Percentiles rank a stretch among this genome's conserved stretches.
Conservation (phyloP, 225 moss, liverwort and hornwort species). For the Thuidium tamariscinum region DNA sequence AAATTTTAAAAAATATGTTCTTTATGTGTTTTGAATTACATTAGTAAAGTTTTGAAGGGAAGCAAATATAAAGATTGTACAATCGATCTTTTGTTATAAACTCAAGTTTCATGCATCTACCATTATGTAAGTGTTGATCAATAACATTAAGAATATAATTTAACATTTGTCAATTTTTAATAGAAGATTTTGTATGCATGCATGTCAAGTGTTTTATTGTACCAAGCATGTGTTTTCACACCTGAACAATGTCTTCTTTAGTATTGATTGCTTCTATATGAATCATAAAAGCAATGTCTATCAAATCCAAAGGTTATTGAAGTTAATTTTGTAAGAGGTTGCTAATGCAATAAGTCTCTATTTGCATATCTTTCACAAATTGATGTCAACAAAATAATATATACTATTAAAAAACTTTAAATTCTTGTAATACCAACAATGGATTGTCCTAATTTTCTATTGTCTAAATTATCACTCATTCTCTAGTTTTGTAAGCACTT, state of each 20-base stretch:
- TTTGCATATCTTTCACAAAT: no score
- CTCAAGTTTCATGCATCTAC: fast-evolving
- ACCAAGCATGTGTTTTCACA: neutral
- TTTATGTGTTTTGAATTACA: no score
- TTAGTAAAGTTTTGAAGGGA: fast-evolving
- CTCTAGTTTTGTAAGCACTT: neutral
- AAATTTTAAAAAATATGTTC: fast-evolving
- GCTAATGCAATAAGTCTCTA: no score
- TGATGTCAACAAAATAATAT: no score
- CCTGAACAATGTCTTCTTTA: fast-evolving
- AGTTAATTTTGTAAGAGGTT: neutral
- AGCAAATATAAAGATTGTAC: no score
- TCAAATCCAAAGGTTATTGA: neutral
- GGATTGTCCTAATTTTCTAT: neutral
- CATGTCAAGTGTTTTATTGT: neutral
- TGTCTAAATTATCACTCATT: neutral
- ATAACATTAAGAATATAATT: neutral
- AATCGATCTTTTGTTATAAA: neutral
- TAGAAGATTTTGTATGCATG: neutral
- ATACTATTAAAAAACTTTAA: no score
- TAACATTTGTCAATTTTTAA: neutral
- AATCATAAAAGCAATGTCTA: neutral
- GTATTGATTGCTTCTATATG: fast-evolving
- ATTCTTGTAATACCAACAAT: fast-evolving
- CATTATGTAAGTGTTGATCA: fast-evolving